Base-by-base conservation (phyloP, 441 rosid genomes). In the Mallotus repandus region DNA sequence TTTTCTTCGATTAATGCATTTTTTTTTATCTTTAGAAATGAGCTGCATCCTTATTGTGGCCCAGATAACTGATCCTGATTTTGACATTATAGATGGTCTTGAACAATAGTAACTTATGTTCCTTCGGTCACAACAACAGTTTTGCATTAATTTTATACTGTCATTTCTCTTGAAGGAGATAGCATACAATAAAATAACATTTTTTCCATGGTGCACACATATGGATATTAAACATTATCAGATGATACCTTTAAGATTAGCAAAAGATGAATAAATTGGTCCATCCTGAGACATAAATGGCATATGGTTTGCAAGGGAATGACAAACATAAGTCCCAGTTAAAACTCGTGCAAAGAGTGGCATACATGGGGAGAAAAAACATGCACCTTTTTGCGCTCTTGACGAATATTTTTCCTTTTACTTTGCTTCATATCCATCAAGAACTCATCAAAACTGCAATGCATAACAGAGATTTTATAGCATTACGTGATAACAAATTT, bases 361-460 rank as follows among this genome's bases (percentile, higher is more conserved):
- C 15, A 22, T 54, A 49, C 41, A 77, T 45, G 43, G 32, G 9
- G 57, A 35, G 13, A 14, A 69, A 41, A 69, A 52, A 35, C 63
- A 72, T 52, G 65, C 69, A 92, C 99, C 99, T 95, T 95, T 83
- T 92, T 91, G 65, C 99, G 97, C 77, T 95, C 99, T 78, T 92
- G 96, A 65, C 93, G 91, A 57, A 92, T 86, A 81, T 89, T 89
- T 86, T 92, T 91, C 81, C 99, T 87, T 82, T 95, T 95, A 81
- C 79, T 91, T 78, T 89, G 96, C 86, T 88, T 91, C 97, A 92
- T 83, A 84, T 92, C 98, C 98, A 92, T 92, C 88, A 92, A 84
- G 76, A 94, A 92, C 73, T 92, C 98, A 78, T 94, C 98, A 87
- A 94, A 92, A 78, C 99, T 94, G 88, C 70, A 68, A 65, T 61